phyloP scores from a whole-genome alignment of 805 yeast species.

The Torulaspora quercuum region DNA sequence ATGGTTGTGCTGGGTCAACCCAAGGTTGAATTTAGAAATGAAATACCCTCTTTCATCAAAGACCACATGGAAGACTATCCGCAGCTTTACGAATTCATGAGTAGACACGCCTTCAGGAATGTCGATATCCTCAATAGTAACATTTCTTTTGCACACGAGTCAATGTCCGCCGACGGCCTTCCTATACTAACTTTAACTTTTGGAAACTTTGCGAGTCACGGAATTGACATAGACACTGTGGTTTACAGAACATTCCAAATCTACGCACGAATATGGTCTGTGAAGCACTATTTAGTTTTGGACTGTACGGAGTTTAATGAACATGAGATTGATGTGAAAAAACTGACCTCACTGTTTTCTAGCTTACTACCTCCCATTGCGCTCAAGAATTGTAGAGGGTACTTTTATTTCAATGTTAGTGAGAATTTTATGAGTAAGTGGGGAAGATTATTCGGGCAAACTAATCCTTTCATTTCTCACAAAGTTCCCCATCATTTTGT shows the following conservation, averaged over 20 bases:
- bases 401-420: slow-evolving; percentile 47
- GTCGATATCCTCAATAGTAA: slow-evolving; percentile 38
- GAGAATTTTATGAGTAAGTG: slow-evolving; percentile 29
- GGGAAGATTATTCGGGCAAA: slow-evolving; percentile 25
- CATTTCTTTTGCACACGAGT: slow-evolving; percentile 52
- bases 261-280: slow-evolving; percentile 68
- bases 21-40: slow-evolving; percentile 49
- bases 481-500: slow-evolving; percentile 40
- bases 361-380: slow-evolving; percentile 51
- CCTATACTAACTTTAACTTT: slow-evolving; percentile 61
- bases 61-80: slow-evolving; percentile 48
- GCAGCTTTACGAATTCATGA: slow-evolving; percentile 69
- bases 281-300: slow-evolving; percentile 55
- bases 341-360: slow-evolving; percentile 34
- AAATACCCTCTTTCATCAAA: slow-evolving; percentile 52
- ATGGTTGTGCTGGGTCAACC: slow-evolving; percentile 59
- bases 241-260: slow-evolving; percentile 61
- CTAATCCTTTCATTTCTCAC: slow-evolving; percentile 27
- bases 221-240: slow-evolving; percentile 47
- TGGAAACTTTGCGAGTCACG: slow-evolving; percentile 37
- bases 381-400: slow-evolving; percentile 49
- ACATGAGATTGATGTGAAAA: slow-evolving; percentile 21
- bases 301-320: slow-evolving; percentile 65
- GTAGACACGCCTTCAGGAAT: slow-evolving; percentile 56
- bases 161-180: slow-evolving; percentile 67